phyloP scores from a whole-genome alignment of 352 stramenopile species.

The Saprolegnia parasitica region DNA sequence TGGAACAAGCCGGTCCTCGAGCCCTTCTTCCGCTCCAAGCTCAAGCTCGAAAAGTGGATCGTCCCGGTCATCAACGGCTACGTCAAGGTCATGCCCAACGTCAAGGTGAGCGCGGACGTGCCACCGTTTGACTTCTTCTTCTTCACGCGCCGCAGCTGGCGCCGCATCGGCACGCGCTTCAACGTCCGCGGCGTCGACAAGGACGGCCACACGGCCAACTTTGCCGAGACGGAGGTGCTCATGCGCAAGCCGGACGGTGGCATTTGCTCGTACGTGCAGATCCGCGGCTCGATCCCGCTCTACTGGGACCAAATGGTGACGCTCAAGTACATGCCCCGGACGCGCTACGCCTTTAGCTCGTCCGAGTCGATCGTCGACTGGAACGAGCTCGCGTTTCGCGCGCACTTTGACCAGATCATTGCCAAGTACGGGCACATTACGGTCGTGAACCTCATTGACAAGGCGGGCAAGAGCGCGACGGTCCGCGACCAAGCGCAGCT shows the following conservation, averaged over 20 bases:
- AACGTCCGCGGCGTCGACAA: slow-evolving; percentile 89
- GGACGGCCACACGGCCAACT: slow-evolving; percentile 88
- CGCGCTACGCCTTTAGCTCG: slow-evolving; percentile 56
- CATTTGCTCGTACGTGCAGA: slow-evolving; percentile 89
- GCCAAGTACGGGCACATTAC: slow-evolving; percentile 64
- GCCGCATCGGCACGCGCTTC: slow-evolving; percentile 87
- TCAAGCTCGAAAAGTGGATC: slow-evolving; percentile 56
- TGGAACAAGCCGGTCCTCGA: slow-evolving; percentile 83
- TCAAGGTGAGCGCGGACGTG: slow-evolving; percentile 20
- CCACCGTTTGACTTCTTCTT: slow-evolving; percentile 54
- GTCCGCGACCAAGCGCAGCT: slow-evolving; percentile 87
- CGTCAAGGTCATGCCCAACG: slow-evolving; percentile 62
- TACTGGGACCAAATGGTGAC: slow-evolving; percentile 88
- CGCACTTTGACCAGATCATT: slow-evolving; percentile 67
- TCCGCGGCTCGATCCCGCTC: slow-evolving; percentile 93
- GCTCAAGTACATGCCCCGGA: slow-evolving; percentile 91
- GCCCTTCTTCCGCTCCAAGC: slow-evolving; percentile 40
- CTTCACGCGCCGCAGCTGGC: slow-evolving; percentile 64
- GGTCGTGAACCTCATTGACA: slow-evolving; percentile 93
- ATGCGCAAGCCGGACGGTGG: slow-evolving; percentile 55
- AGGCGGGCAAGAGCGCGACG: slow-evolving; percentile 57
- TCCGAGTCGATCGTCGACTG: slow-evolving; percentile 66
- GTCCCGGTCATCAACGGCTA: slow-evolving; percentile 62
- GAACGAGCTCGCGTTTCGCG: slow-evolving; percentile 65
- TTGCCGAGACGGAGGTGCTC: slow-evolving; percentile 93